These are phyloP conservation scores for Vaccinium darrowii DNA, from an alignment of 148 eudicot species.

Conservation along the genomic window DNA sequence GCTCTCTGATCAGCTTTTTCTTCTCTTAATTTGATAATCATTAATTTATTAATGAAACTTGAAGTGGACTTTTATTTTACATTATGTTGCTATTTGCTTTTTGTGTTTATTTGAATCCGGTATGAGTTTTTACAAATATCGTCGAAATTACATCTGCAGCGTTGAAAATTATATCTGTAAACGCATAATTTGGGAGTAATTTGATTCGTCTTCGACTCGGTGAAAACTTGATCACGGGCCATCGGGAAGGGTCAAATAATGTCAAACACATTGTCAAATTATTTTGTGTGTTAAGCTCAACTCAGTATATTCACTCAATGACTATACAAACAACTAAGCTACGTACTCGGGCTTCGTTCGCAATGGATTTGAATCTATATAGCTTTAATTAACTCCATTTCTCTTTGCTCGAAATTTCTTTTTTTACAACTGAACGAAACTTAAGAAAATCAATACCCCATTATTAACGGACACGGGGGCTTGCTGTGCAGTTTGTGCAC, in stretches of 20 bases:
- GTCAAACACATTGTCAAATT: background rate
- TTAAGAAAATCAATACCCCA: too few relatives aligned
- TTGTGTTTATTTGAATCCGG: background rate
- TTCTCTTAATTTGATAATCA: constrained; percentile 4
- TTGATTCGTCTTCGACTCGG: background rate
- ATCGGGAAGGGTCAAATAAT: background rate
- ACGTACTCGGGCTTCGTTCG: background rate
- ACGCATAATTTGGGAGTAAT: background rate
- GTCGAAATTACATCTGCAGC: background rate
- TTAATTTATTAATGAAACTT: background rate
- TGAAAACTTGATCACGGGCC: background rate
- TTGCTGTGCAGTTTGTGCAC: too few relatives aligned
- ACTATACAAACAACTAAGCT: background rate
- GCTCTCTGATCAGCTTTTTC: background rate
- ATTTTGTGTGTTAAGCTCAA: background rate
- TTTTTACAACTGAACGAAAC: too few relatives aligned
- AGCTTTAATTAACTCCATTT: too few relatives aligned
- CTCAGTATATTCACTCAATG: background rate
- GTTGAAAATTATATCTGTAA: background rate
- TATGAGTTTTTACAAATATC: background rate
- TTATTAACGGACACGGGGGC: too few relatives aligned
- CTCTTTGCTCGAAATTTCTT: too few relatives aligned
- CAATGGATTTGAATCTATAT: background rate
- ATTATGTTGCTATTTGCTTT: background rate
- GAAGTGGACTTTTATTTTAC: background rate